Base-by-base conservation (phyloP, 164 flowering plant genomes). In the Vitis amurensis region DNA sequence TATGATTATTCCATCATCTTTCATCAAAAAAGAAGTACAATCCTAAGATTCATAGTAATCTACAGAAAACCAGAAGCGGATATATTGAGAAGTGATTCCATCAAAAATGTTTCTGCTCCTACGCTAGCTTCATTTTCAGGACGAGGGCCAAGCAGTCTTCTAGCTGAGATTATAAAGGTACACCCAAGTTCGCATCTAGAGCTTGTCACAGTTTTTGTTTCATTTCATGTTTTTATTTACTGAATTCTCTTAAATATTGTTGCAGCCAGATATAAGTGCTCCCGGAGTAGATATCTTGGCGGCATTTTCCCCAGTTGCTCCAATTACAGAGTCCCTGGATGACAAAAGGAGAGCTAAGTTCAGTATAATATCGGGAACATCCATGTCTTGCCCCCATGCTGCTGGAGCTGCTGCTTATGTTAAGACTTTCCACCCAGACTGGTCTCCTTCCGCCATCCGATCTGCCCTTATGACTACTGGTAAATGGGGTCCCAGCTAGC, bases 321-420 rank as follows among this genome's bases (percentile, higher is more conserved):
- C 66, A 0, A 3, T 57, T 78, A 13, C 37, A 4, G 0, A 29
- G 11, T 13, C 2, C 27, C 27, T 2, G 19, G 11, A 16, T 6
- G 71, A 61, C 27, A 68, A 5, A 27, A 61, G 44, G 55, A 2
- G 37, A 2, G 76, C 55, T 1, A 30, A 61, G 1, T 77, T 58
- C 70, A 77, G n/a, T 48, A 47, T 77, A 44, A 0, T 69, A 4
- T 69, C 79, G 3, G 84, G 85, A 9, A 84, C 81, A 0, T 84
- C 85, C 3, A 78, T 81, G 83, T 11, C 85, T 48, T 81, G 83
- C 58, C 87, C 85, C 3, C 85, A 81, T 67, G 80, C 15, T 15
- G 53, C 79, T 11, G 82, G 74, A 29, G 78, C 58, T n/a, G 83
- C 82, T 11, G 84, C 86, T 1, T 75, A 81, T 73, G 80, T 81